Conservation (phyloP, 2,329 filamentous ascomycete genomes). For the Emmonsia crescens region DNA sequence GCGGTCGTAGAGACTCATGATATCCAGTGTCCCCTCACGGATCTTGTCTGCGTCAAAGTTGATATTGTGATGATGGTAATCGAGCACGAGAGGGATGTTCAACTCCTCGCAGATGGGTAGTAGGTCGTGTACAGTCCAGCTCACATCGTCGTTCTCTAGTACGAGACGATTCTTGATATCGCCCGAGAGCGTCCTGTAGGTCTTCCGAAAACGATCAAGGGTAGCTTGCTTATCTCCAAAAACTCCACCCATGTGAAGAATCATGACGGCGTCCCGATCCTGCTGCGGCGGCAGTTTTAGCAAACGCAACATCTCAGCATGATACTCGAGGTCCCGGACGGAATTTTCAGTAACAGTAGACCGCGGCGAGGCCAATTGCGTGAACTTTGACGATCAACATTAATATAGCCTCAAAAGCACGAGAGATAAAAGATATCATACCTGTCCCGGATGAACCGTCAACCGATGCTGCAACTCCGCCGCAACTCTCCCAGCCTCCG, state of each 20-base stretch:
- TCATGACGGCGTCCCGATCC: conserved; percentile 83
- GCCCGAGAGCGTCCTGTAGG: conserved; percentile 56
- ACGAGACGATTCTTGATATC: conserved; percentile 72
- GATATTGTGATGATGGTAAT: conserved; percentile 95
- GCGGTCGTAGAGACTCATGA: conserved; percentile 60
- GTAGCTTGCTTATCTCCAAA: conserved; percentile 80
- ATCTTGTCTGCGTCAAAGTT: conserved; percentile 63
- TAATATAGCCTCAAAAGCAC: neutral
- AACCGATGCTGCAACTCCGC: conserved; percentile 71
- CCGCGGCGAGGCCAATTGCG: conserved; percentile 76
- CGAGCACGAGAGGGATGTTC: conserved; percentile 85
- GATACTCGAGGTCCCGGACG: conserved; percentile 74
- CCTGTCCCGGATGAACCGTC: conserved; percentile 79
- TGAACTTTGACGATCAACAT: conserved; percentile 47
- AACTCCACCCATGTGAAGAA: conserved; percentile 82
- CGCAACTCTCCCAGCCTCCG: conserved; percentile 64
- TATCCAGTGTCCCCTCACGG: conserved; percentile 75
- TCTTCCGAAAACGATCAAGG: conserved; percentile 63
- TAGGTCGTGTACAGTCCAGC: conserved; percentile 84
- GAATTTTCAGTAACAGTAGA: conserved; percentile 65
- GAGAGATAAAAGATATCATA: conserved; percentile 17
- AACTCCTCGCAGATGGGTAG: conserved; percentile 84
- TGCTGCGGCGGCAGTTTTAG: conserved; percentile 66
- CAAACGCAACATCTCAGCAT: conserved; percentile 71
- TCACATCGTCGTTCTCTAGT: conserved; percentile 88